Base-by-base conservation (phyloP, 2,329 filamentous ascomycete species). In the Escovopsis sp. region DNA sequence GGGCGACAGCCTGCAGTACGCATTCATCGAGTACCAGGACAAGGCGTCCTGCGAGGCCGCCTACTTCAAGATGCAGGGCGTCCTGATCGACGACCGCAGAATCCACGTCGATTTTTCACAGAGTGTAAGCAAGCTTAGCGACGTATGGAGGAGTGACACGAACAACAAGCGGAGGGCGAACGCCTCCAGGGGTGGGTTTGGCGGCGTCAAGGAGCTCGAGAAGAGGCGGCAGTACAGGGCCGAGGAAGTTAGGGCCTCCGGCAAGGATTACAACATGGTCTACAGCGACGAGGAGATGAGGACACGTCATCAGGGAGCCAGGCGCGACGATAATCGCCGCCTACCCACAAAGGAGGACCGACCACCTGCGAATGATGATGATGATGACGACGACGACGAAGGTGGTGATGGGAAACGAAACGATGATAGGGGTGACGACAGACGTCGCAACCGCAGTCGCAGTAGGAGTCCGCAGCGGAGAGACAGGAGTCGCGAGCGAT, bases 51-150 rank as follows among this genome's bases (percentile, higher is more conserved):
- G 91, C 59, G 91, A 98, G 63, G 78, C 84, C 40, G 91, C 91
- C 3, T 98, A 95, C 56, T 91, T 93, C 67, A 98, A 98, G 65
- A 98, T 98, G 91, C 87, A 98, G 59, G 86, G 82, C 2, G 89
- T 96, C 2, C 66, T 98, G 42, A 96, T 98, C 49, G 91, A 98
- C 54, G 91, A 98, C 53, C 84, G 94, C 49, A 81, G 91, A 35
- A 98, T 98, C 48, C 91, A 98, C 56, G 91, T 98, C 43, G 91
- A 98, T 63, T 98, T 98, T 62, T 95, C 88, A 10, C 91, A 98
- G 65, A 94, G 86, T 57, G 91, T 88, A 46, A 75, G 79, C 47
- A 89, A 86, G 57, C 65, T 98, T 7, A 91, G 86, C 37, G 85
- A 94, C 47, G 79, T 80, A 13, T 98, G 91, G 91, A 75, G 91